Evolutionary conservation across 306 rosid species (phyloP).

Genomic region (Prunus campanulata): DNA sequence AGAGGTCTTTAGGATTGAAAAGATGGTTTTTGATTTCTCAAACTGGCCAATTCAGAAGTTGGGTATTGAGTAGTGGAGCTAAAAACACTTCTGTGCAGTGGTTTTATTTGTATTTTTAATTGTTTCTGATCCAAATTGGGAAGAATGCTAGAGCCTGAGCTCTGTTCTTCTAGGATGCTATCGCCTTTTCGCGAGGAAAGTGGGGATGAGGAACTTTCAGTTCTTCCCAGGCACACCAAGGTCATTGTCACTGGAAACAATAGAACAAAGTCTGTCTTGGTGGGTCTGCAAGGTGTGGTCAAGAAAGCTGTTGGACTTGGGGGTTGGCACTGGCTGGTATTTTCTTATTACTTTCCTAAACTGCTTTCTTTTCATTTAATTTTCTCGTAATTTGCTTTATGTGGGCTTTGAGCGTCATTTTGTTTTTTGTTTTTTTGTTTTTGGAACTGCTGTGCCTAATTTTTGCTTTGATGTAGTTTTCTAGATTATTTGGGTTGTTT

Average conservation of each 20-base stretch:
- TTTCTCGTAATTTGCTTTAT: not conserved
- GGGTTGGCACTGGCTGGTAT: constrained; percentile 89
- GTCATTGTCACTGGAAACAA: constrained; percentile 74
- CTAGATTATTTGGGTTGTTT: not conserved
- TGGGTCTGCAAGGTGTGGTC: constrained; percentile 77
- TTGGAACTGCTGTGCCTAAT: not conserved
- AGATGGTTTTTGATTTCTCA: not conserved
- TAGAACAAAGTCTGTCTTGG: constrained; percentile 68
- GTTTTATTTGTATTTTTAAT: not conserved
- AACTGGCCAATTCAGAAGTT: not conserved
- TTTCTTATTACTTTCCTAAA: not conserved
- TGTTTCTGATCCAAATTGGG: constrained; percentile 1
- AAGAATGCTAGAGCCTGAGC: constrained; percentile 53
- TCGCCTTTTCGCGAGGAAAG: constrained; percentile 62
- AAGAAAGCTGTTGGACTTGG: constrained; percentile 81
- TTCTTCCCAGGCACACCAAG: constrained; percentile 76
- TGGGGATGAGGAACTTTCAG: constrained; percentile 68
- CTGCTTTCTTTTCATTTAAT: not conserved
- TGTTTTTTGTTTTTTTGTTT: not conserved
- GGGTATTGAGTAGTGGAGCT: constrained; percentile 6
- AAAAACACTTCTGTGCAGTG: constrained; percentile 1
- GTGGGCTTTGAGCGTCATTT: not conserved
- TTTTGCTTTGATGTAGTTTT: not conserved
- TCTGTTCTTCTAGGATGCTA: constrained; percentile 48
- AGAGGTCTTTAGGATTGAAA: not conserved